Percentiles rank a stretch among this genome's conserved stretches.
phyloP scores from a whole-genome alignment of 1,139 yeast genomes.

The Taiozyma sp. region DNA sequence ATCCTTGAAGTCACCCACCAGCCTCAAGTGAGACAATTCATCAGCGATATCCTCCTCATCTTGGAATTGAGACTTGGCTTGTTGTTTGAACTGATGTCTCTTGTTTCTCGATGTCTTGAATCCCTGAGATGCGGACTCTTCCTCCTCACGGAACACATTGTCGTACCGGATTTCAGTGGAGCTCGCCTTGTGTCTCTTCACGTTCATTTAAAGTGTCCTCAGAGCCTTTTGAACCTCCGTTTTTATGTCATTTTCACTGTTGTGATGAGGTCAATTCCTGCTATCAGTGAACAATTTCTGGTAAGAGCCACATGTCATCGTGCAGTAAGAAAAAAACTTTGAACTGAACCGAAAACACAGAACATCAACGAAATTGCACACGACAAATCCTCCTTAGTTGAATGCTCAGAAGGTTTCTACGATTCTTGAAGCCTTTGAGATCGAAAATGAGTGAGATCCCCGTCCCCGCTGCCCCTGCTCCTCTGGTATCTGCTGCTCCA shows the following conservation, averaged over 20 bases:
- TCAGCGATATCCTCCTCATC: constrained; percentile 17
- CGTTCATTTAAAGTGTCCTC: neutral
- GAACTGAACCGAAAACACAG: too few relatives aligned
- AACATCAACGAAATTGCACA: too few relatives aligned
- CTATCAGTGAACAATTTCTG: too few relatives aligned
- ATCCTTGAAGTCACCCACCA: constrained; percentile 7
- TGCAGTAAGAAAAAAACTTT: too few relatives aligned
- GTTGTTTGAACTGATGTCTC: constrained; percentile 10
- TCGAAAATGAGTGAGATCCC: neutral
- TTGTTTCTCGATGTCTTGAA: constrained; percentile 12
- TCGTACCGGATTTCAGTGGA: constrained; percentile 12
- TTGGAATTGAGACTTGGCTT: constrained; percentile 12
- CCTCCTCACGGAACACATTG: constrained; percentile 1
- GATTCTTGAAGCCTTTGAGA: neutral
- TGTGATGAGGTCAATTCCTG: too few relatives aligned
- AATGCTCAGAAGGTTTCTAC: neutral
- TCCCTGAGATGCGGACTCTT: neutral
- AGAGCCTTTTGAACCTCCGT: too few relatives aligned
- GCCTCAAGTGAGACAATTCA: constrained; percentile 5
- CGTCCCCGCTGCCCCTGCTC: neutral
- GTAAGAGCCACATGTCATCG: too few relatives aligned
- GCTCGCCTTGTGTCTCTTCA: neutral
- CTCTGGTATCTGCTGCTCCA: neutral
- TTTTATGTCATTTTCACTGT: too few relatives aligned
- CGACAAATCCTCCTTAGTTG: too few relatives aligned